phyloP scores from a whole-genome alignment of 352 stramenopile species.

The Thraustochytrium sp. region DNA sequence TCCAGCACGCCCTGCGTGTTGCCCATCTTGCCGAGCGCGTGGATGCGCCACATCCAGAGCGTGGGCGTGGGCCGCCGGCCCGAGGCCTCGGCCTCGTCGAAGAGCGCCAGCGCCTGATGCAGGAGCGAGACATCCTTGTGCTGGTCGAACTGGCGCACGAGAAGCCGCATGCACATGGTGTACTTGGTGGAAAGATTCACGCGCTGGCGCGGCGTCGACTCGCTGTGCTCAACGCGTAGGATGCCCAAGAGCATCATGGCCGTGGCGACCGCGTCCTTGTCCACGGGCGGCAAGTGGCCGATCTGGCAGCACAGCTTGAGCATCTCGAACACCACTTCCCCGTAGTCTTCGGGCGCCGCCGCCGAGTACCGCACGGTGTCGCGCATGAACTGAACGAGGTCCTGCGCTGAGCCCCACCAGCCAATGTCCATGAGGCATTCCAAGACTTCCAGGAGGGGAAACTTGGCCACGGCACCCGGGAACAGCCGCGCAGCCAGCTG shows the following conservation, averaged over 20 bases:
- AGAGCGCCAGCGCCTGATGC: neutral
- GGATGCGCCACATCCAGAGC: neutral
- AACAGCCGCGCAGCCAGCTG: neutral
- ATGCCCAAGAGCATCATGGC: neutral
- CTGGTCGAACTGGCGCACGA: neutral
- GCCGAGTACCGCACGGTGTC: neutral
- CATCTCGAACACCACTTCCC: neutral
- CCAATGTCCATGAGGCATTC: conserved; percentile 1
- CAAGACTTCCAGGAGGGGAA: neutral
- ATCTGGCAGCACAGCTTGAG: neutral
- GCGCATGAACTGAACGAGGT: neutral
- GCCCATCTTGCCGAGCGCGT: neutral
- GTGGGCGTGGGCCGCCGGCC: neutral
- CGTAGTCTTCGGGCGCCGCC: neutral
- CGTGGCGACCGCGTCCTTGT: neutral
- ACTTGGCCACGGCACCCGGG: conserved; percentile 2
- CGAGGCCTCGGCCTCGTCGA: neutral
- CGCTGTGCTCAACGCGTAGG: neutral
- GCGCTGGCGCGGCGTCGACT: neutral
- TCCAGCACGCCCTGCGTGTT: neutral
- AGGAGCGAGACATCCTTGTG: conserved; percentile 14
- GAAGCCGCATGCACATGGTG: neutral
- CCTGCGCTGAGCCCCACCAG: neutral
- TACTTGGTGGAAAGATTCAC: neutral
- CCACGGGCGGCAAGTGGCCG: neutral